Evolutionary conservation across 2,329 filamentous ascomycete species (phyloP).

Genomic region (Talaromyces sp.): DNA sequence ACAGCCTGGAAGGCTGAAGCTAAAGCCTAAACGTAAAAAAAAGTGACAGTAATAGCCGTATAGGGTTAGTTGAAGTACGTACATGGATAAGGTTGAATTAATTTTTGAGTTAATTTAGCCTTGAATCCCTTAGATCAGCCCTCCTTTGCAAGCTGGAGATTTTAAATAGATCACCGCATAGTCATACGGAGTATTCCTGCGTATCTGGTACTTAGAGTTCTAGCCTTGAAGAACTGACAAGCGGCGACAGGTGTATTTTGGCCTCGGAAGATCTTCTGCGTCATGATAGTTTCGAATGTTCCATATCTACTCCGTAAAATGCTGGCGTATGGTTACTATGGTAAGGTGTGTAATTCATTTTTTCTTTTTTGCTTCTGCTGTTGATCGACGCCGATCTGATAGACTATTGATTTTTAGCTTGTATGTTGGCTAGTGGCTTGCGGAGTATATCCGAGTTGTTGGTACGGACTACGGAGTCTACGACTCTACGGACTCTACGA

Average conservation of each 20-base stretch:
- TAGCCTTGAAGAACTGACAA: background rate
- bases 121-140: background rate
- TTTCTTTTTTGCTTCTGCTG: background rate
- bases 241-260: background rate
- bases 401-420: constrained; percentile 15
- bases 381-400: constrained; percentile 13
- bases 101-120: background rate
- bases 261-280: background rate
- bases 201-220: background rate
- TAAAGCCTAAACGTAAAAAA: background rate
- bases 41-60: constrained; percentile 8
- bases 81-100: background rate
- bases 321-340: background rate
- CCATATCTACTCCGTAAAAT: background rate
- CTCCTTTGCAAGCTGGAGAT: background rate
- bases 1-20: background rate
- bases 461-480: background rate
- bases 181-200: background rate
- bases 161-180: background rate
- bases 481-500: no score
- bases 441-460: constrained; percentile 2
- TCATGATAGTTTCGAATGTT: background rate
- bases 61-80: background rate
- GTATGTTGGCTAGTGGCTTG: background rate
- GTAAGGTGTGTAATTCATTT: background rate